Evolutionary conservation across 495 filamentous ascomycete species (phyloP).

Genomic region (Tuber borchii): DNA sequence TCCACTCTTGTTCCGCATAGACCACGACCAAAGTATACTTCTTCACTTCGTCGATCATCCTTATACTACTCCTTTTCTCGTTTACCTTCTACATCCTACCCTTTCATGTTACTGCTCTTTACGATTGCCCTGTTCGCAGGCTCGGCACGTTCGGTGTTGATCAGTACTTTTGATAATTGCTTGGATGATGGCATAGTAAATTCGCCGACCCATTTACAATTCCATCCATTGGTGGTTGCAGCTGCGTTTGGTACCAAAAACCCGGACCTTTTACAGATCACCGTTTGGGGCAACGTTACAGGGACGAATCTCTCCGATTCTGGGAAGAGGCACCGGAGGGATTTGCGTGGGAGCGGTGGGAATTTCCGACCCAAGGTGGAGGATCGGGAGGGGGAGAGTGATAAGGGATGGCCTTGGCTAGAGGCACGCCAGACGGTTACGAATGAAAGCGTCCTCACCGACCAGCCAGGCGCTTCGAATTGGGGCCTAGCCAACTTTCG

Average conservation of each 20-base stretch:
- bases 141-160: conserved; percentile 49
- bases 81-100: not conserved
- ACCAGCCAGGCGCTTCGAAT: not conserved
- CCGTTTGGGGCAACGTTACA: conserved; percentile 83
- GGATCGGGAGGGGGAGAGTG: not conserved
- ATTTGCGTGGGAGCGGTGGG: conserved; percentile 10
- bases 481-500: conserved; percentile 38
- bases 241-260: conserved; percentile 58
- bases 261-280: conserved; percentile 64
- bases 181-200: conserved; percentile 54
- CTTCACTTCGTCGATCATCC: conserved; percentile 6
- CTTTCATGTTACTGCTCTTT: conserved; percentile 12
- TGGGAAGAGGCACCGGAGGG: conserved; percentile 7
- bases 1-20: conserved; percentile 11
- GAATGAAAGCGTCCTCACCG: not conserved
- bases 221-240: conserved; percentile 63
- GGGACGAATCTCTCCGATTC: conserved; percentile 45
- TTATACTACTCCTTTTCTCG: conserved; percentile 21
- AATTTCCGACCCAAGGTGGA: conserved; percentile 9
- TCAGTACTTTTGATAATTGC: conserved; percentile 76
- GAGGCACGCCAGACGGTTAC: conserved; percentile 21
- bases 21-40: conserved; percentile 25
- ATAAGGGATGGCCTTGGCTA: conserved; percentile 27
- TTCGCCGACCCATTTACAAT: conserved; percentile 62
- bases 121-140: conserved; percentile 23